Evolutionary conservation across 2,329 filamentous ascomycete genomes (phyloP).

Genomic region (Trichophyton verrucosum): DNA sequence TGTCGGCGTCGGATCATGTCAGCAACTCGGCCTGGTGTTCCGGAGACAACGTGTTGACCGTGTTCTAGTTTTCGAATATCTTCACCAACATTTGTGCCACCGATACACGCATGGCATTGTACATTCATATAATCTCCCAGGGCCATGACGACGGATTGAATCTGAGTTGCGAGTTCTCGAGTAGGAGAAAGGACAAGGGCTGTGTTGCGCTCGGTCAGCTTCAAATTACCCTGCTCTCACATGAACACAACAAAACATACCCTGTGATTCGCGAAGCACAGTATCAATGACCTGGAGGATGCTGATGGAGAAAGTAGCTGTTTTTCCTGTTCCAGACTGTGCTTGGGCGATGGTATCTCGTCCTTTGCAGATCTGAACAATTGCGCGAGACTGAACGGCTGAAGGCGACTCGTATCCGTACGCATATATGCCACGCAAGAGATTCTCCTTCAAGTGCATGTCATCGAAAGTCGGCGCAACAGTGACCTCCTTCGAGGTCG

Average conservation of each 20-base stretch:
- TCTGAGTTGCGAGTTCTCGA: conserved; percentile 97
- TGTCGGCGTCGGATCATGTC: conserved; percentile 99
- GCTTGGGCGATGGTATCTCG: conserved; percentile 97
- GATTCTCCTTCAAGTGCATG: conserved; percentile 95
- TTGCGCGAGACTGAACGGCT: conserved; percentile 92
- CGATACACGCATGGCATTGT: conserved; percentile 98
- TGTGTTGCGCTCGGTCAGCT: conserved; percentile 15
- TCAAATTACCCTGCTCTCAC: background rate
- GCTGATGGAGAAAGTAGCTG: conserved; percentile 98
- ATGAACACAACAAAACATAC: conserved; percentile 22
- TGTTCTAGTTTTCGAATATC: conserved; percentile 97
- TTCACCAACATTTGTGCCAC: conserved; percentile 93
- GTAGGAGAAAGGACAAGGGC: conserved; percentile 95
- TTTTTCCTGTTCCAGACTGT: conserved; percentile 99
- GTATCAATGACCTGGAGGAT: conserved; percentile 99
- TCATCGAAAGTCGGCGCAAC: conserved; percentile 85
- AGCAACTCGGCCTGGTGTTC: conserved; percentile 94
- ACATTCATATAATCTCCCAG: conserved; percentile 99
- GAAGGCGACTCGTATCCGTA: conserved; percentile 98
- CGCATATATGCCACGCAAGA: conserved; percentile 92
- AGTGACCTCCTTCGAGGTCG: conserved; percentile 93
- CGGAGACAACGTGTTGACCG: conserved; percentile 92
- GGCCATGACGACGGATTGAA: conserved; percentile 97
- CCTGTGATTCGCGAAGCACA: conserved; percentile 77
- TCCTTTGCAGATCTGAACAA: conserved; percentile 97